Conservation (phyloP, 768 basidiomycete species). For the Amylocystis lapponica region DNA sequence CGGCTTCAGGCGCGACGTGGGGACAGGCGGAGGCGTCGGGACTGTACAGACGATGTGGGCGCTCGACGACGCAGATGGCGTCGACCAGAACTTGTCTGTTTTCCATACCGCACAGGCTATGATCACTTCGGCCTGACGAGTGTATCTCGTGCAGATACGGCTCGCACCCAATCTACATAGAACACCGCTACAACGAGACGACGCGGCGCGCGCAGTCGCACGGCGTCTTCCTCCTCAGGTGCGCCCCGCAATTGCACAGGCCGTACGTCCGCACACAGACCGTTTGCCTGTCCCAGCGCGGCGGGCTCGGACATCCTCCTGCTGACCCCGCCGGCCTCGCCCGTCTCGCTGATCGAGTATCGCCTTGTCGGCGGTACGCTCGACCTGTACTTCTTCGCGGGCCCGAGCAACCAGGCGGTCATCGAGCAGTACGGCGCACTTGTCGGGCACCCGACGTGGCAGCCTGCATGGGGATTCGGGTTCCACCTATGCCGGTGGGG, state of each 20-base stretch:
- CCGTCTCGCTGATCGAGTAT: slow-evolving; percentile 64
- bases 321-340: slow-evolving; percentile 47
- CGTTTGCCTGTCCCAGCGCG: slow-evolving; percentile 38
- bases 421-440: slow-evolving; percentile 65
- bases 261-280: slow-evolving; percentile 5
- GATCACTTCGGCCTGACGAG: too few relatives aligned
- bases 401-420: slow-evolving; percentile 45
- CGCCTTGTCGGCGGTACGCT: slow-evolving; percentile 69
- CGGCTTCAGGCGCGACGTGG: slow-evolving; percentile 60
- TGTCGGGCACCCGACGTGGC: slow-evolving; percentile 66
- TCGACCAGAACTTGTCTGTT: slow-evolving; percentile 61
- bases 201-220: slow-evolving; percentile 55
- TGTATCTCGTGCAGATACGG: slow-evolving; percentile 49
- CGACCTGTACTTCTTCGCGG: slow-evolving; percentile 72
- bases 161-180: slow-evolving; percentile 66
- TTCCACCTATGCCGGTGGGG: slow-evolving; percentile 71
- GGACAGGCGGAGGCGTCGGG: slow-evolving; percentile 40
- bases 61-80: slow-evolving; percentile 54
- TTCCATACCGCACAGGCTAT: too few relatives aligned
- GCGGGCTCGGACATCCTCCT: slow-evolving; percentile 70
- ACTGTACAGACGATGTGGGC: slow-evolving; percentile 69
- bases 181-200: slow-evolving; percentile 57
- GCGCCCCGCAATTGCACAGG: slow-evolving; percentile 3
- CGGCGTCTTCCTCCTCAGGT: slow-evolving; percentile 74
- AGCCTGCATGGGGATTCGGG: slow-evolving; percentile 72